phyloP scores from a whole-genome alignment of 352 stramenopile genomes.

The Phytophthora melonis region DNA sequence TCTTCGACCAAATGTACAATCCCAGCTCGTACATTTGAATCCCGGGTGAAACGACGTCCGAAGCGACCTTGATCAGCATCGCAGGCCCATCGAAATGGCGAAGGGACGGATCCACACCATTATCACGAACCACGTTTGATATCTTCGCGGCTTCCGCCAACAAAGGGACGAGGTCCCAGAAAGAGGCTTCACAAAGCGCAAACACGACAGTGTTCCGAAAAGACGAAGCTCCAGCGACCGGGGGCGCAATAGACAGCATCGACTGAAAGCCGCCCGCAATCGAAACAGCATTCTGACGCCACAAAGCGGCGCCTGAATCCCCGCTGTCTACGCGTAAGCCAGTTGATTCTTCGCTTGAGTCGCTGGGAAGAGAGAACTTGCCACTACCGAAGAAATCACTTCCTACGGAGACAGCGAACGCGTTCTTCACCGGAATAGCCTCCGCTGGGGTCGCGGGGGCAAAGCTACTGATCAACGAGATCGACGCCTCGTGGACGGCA shows the following conservation, averaged over 20 bases:
- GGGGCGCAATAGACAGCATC: slow-evolving; percentile 43
- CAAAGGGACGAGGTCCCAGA: slow-evolving; percentile 71
- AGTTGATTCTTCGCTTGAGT: slow-evolving; percentile 15
- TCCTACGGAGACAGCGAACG: slow-evolving; percentile 50
- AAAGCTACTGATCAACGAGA: slow-evolving; percentile 40
- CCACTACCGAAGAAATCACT: slow-evolving; percentile 55
- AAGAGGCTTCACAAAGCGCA: slow-evolving; percentile 72
- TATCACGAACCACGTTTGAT: slow-evolving; percentile 18
- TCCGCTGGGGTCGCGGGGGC: slow-evolving; percentile 34
- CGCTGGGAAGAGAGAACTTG: slow-evolving; percentile 47
- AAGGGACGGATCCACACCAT: slow-evolving; percentile 16
- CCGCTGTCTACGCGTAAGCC: slow-evolving; percentile 40
- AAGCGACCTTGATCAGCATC: slow-evolving; percentile 54
- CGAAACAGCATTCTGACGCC: slow-evolving; percentile 51
- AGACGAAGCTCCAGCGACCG: slow-evolving; percentile 12
- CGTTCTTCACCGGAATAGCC: slow-evolving; percentile 51
- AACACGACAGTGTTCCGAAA: slow-evolving; percentile 54
- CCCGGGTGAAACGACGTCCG: slow-evolving; percentile 25
- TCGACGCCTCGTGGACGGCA: slow-evolving; percentile 26
- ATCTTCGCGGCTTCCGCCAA: slow-evolving; percentile 59
- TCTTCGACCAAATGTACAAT: slow-evolving; percentile 54
- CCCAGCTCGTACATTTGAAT: slow-evolving; percentile 51
- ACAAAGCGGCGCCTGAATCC: slow-evolving; percentile 53
- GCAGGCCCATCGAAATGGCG: slow-evolving; percentile 40
- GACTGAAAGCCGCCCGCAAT: slow-evolving; percentile 67